Base-by-base conservation (phyloP, 2,329 filamentous ascomycete genomes). In the Fusarium brevicatenulatum region DNA sequence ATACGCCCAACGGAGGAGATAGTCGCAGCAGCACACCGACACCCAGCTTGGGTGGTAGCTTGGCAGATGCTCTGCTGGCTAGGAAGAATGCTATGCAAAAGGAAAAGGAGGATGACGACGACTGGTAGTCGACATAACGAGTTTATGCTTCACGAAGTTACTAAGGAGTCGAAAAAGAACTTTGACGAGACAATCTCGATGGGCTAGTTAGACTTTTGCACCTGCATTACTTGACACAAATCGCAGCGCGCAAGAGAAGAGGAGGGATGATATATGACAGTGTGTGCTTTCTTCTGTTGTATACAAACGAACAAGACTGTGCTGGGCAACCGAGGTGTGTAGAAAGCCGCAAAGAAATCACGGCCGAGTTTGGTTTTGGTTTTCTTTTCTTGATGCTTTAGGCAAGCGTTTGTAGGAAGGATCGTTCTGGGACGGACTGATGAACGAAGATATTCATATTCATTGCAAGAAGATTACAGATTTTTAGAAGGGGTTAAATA, bases 61-160 rank as follows among this genome's bases (percentile, higher is more conserved):
- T 96, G 74, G 93, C 93, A 5, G 93, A 95, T 80, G 93, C 93
- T n/a, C 83, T 96, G 76, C 85, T 93, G 76, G 92, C 92, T 47
- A 87, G 93, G 76, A 92, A 95, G 84, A 91, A 89, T 72, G 92
- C 92, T 10, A 94, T 94, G 91, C 90, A 91, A 77, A 90, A 88
- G 77, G 90, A 89, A 81, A 86, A 89, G 63, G 88, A 91, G 25
- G 90, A 92, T 23, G 91, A 93, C 52, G 91, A 92, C 72, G 90
- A 93, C 78, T 93, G 91, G 91, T 93, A 80, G 77, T 76, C 66
- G 63, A 74, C 58, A 73, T 49, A 50, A 68, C 68, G 76, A 78
- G 56, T 64, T 72, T 67, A 77, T 57, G 71, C 67, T 77, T 74
- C 66, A 78, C 57, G 74, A 76, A 72, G 39, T 67, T 63, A 65